Evolutionary conservation across 768 basidiomycete genomes (phyloP).

Genomic region (Tephrocybe rancida): DNA sequence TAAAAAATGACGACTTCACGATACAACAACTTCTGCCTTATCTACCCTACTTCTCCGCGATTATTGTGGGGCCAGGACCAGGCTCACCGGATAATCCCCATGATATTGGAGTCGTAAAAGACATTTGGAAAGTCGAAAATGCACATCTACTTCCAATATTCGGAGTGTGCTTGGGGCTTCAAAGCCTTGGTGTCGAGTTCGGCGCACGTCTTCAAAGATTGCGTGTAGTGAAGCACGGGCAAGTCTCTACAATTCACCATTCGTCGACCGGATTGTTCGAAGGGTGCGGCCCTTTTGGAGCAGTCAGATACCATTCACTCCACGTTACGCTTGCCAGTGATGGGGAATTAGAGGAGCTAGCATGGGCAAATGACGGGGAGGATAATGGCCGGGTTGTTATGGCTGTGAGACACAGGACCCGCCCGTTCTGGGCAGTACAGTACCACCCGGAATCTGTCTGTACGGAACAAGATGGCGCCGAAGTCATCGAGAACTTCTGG

Average conservation of each 20-base stretch:
- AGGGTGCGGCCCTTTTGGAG: constrained; percentile 51
- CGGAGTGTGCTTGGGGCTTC: constrained; percentile 83
- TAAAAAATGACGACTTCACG: constrained; percentile 69
- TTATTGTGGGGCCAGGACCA: constrained; percentile 80
- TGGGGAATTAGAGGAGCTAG: constrained; percentile 63
- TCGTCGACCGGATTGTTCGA: constrained; percentile 61
- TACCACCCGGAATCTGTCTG: constrained; percentile 88
- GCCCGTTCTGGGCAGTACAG: constrained; percentile 87
- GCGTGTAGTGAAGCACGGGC: constrained; percentile 76
- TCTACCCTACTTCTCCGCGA: constrained; percentile 64
- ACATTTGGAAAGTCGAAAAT: constrained; percentile 68
- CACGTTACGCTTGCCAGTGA: constrained; percentile 52
- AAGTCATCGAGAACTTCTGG: constrained; percentile 79
- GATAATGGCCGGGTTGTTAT: constrained; percentile 75
- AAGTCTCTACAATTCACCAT: constrained; percentile 68
- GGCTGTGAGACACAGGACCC: constrained; percentile 63
- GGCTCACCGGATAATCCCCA: constrained; percentile 65
- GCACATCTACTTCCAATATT: constrained; percentile 66
- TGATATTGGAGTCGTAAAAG: constrained; percentile 70
- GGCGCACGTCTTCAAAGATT: constrained; percentile 66
- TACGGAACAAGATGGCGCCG: constrained; percentile 67
- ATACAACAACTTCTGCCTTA: constrained; percentile 51
- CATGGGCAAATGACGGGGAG: constrained; percentile 69
- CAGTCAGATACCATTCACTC: constrained; percentile 83
- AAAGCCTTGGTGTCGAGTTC: constrained; percentile 69